phyloP scores from a whole-genome alignment of 768 basidiomycete species.

The Suillus subaureus region DNA sequence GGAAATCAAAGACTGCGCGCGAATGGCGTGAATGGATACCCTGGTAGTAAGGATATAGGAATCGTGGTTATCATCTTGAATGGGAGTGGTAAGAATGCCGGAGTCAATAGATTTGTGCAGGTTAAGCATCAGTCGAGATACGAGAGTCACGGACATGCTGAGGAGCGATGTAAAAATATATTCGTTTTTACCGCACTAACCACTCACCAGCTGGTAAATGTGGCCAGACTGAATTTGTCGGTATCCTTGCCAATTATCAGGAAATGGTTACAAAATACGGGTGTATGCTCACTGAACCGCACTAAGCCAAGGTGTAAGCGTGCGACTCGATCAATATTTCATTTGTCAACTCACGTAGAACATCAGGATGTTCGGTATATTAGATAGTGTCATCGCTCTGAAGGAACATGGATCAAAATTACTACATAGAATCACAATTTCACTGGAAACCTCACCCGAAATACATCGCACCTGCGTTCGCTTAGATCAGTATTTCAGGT shows the following conservation, averaged over 20 bases:
- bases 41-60: background rate
- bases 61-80: background rate
- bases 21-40: background rate
- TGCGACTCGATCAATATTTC: background rate
- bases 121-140: slow-evolving; percentile 60
- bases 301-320: background rate
- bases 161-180: background rate
- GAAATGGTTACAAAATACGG: background rate
- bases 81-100: slow-evolving; percentile 8
- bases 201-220: background rate
- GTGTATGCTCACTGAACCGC: background rate
- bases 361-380: slow-evolving; percentile 48
- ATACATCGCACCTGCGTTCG: slow-evolving; percentile 50
- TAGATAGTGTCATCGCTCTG: slow-evolving; percentile 57
- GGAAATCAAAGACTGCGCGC: background rate
- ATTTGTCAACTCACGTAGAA: slow-evolving; percentile 33
- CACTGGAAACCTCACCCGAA: slow-evolving; percentile 45
- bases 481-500: background rate
- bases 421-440: background rate
- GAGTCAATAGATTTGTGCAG: slow-evolving; percentile 43
- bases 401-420: background rate
- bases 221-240: background rate
- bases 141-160: slow-evolving; percentile 53
- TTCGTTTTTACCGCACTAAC: background rate
- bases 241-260: background rate